A percentile compares a stretch with the other conserved stretches of the same genome.
phyloP scores from a whole-genome alignment of 306 rosid genomes.

The Prunus fruticosa region DNA sequence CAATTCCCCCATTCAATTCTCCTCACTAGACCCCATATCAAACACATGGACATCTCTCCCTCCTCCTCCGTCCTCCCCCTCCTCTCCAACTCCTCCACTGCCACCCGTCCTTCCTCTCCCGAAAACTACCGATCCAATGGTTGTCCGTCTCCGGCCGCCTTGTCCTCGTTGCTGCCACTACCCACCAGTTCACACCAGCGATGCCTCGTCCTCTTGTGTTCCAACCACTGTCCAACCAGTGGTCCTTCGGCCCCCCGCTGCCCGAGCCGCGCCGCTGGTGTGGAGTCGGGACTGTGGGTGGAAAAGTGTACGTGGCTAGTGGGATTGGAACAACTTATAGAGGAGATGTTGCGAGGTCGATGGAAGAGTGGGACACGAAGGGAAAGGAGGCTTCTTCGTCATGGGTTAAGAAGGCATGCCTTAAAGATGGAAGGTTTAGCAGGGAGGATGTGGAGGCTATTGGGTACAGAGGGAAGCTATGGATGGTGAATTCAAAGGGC shows the following conservation, averaged over 20 bases:
- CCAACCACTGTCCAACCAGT: not conserved
- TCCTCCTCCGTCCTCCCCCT: not conserved
- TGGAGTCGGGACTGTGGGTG: not conserved
- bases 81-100: not conserved
- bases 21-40: not conserved
- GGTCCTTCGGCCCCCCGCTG: not conserved
- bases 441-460: not conserved
- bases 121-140: not conserved
- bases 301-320: not conserved
- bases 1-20: not conserved
- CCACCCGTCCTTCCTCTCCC: not conserved
- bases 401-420: constrained; percentile 2
- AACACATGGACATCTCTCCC: not conserved
- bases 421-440: not conserved
- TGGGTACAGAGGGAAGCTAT: constrained; percentile 1
- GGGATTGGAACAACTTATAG: not conserved
- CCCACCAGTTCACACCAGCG: not conserved
- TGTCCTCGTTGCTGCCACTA: constrained; percentile 1
- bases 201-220: not conserved
- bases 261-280: not conserved
- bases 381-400: not conserved
- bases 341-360: not conserved
- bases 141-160: not conserved
- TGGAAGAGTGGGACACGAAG: not conserved
- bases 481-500: not conserved